Evolutionary conservation across 2,329 filamentous ascomycete species (phyloP), one percentile per base, ranked within the genome.

Genomic region (Aureobasidium sp.): DNA sequence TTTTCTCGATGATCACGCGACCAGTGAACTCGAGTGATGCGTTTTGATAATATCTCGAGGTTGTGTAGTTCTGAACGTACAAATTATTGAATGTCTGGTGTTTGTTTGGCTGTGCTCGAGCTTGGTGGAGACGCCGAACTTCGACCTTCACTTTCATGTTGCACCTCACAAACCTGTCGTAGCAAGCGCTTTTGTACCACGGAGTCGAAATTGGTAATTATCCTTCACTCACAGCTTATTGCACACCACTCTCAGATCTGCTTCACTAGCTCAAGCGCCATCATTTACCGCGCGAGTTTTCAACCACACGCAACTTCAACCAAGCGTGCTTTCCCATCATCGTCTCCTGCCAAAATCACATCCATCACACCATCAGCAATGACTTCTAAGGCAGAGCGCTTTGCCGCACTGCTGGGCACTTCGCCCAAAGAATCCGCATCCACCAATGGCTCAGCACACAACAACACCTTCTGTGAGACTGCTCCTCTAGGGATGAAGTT

Each of bases 401-500:
- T 60, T 51, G 57, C 57, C 15, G 36, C 57, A 11, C 5, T 60
- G 22, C 45, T 60, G 15, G 45, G 57, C 27, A 34, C 34, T n/a
- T 14, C 53, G 9, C 5, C 44, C 17, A n/a, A 34, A 12, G 29
- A n/a, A 3, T 7, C 22, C 3, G 20, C 15, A 8, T 14, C 31
- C 15, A 25, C 22, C 25, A 31, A 20, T n/a, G 45, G 15, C 57
- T 15, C 37, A 22, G 39, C 39, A 7, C 45, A 39, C 27, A 59
- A 59, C 36, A 22, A 49, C n/a, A 66, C 65, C 49, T 66, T 66
- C 37, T 75, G 75, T 36, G 68, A 76, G 37, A 67, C 72, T 20
- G 70, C 73, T 2, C 68, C 71, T 4, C 25, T 68, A 22, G 68
- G 67, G 25, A 69, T 74, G 49, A 63, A 62, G 39, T 79, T 78